These are phyloP conservation scores for Solanum rostratum DNA, from an alignment of 257 asterid genomes.

Conservation along the genomic window DNA sequence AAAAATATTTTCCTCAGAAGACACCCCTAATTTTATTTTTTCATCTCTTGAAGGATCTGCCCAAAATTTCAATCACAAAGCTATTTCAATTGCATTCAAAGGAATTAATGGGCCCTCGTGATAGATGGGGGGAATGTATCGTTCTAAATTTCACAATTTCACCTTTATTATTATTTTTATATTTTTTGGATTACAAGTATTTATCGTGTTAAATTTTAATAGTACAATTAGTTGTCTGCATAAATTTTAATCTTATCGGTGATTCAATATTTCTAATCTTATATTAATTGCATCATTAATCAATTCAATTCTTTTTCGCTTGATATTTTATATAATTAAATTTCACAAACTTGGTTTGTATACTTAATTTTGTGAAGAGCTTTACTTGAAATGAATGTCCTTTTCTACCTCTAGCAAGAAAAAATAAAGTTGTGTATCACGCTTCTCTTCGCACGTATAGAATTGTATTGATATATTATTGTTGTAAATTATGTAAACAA, in stretches of 20 bases:
- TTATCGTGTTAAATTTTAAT: neutral
- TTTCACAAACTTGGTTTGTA: neutral
- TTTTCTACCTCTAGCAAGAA: neutral
- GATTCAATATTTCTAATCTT: neutral
- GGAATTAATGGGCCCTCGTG: neutral
- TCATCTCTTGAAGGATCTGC: neutral
- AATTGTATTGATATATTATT: neutral
- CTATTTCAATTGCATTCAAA: neutral
- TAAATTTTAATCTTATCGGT: neutral
- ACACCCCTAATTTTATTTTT: neutral
- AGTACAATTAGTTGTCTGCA: neutral
- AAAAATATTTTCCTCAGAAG: neutral
- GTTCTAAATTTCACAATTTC: neutral
- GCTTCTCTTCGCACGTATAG: neutral
- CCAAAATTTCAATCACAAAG: neutral
- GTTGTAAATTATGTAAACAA: neutral
- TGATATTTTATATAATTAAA: neutral
- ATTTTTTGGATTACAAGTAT: neutral
- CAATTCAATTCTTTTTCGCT: neutral
- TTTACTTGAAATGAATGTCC: neutral
- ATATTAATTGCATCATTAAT: neutral
- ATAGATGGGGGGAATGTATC: neutral
- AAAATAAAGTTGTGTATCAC: neutral
- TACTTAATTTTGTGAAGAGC: neutral
- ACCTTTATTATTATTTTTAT: neutral